phyloP scores from a whole-genome alignment of 495 filamentous ascomycete genomes.

The Ascobolus immersus region DNA sequence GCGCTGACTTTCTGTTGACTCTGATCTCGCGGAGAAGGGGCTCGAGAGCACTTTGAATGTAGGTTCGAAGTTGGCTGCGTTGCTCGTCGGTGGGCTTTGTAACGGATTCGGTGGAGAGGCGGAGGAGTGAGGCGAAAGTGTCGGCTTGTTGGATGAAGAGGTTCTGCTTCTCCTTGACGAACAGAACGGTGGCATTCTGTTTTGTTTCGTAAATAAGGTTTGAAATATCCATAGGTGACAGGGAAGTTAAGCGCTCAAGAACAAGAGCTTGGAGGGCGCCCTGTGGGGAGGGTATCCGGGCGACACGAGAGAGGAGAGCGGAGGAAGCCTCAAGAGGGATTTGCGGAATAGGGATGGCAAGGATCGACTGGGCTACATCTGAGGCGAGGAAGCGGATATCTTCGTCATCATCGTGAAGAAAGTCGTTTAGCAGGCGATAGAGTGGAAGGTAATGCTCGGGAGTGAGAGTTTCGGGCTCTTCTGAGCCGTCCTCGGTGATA shows the following conservation, averaged over 20 bases:
- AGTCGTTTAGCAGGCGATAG: constrained; percentile 31
- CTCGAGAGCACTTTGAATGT: no score
- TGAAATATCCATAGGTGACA: constrained; percentile 19
- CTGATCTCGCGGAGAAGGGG: no score
- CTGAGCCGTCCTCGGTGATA: background rate
- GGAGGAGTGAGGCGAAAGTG: no score
- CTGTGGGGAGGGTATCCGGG: constrained; percentile 17
- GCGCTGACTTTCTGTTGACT: no score
- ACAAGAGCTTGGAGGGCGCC: constrained; percentile 5
- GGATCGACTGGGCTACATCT: constrained; percentile 6
- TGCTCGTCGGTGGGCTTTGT: no score
- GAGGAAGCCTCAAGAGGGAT: constrained; percentile 17
- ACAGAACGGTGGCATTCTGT: constrained; percentile 45
- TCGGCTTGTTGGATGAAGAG: no score
- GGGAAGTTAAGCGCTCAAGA: constrained; percentile 1
- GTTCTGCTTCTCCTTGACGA: constrained; percentile 75
- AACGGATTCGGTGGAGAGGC: no score
- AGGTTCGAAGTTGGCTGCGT: no score
- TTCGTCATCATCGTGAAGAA: constrained; percentile 72
- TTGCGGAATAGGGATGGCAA: constrained; percentile 2
- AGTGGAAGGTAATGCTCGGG: constrained; percentile 8
- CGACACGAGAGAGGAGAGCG: constrained; percentile 17
- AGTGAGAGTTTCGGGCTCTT: background rate
- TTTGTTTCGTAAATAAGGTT: constrained; percentile 24
- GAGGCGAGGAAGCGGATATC: constrained; percentile 50